Percentiles rank a stretch among this genome's conserved stretches.
Conservation (phyloP, 2,329 filamentous ascomycete species). For the Aspergillus novoparasiticus region DNA sequence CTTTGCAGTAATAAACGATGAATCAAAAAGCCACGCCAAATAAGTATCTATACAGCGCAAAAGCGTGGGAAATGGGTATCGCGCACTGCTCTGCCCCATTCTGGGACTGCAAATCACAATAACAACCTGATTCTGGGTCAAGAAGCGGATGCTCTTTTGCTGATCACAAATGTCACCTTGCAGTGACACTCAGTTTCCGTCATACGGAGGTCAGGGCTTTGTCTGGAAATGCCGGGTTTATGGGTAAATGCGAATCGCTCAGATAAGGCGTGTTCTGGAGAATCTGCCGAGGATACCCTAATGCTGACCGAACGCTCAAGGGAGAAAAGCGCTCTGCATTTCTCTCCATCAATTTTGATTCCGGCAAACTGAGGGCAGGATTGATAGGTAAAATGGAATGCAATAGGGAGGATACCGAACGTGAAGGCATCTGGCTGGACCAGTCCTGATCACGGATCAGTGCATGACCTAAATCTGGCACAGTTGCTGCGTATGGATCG, state of each 20-base stretch:
- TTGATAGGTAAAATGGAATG: constrained; percentile 38
- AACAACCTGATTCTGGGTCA: not conserved
- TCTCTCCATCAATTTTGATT: constrained; percentile 9
- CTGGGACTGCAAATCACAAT: not conserved
- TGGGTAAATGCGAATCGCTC: constrained; percentile 30
- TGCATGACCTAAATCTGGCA: constrained; percentile 17
- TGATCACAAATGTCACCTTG: not conserved
- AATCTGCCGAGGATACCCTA: constrained; percentile 12
- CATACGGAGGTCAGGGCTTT: constrained; percentile 16
- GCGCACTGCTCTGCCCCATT: constrained; percentile 14
- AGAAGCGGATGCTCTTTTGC: not conserved
- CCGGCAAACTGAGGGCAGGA: constrained; percentile 22
- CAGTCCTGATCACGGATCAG: constrained; percentile 17
- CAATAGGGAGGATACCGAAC: constrained; percentile 28
- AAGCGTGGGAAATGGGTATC: constrained; percentile 30
- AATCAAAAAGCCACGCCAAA: constrained; percentile 16
- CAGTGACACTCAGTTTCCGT: constrained; percentile 6
- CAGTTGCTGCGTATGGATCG: constrained; percentile 12
- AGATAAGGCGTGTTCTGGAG: constrained; percentile 18
- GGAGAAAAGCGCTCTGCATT: constrained; percentile 14
- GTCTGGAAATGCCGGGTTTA: constrained; percentile 31
- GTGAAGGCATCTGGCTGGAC: constrained; percentile 13
- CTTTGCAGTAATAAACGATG: constrained; percentile 5
- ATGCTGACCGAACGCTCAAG: constrained; percentile 14
- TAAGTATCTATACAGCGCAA: constrained; percentile 27